Conservation (phyloP, 1,284 basidiomycete genomes). For the Tilletia caries region DNA sequence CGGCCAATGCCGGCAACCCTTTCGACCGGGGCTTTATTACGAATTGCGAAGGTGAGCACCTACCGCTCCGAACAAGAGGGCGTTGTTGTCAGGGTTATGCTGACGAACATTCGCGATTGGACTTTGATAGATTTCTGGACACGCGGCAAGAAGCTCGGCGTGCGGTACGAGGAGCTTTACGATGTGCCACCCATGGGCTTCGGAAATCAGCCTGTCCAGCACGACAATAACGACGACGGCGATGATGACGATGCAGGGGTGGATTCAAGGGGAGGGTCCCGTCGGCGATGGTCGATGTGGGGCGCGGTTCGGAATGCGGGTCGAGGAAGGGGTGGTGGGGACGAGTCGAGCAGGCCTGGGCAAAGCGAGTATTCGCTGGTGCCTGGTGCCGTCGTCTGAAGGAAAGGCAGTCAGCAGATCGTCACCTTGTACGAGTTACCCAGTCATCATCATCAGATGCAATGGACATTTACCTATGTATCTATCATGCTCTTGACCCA, state of each 20-base stretch:
- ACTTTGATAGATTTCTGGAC: slow-evolving; percentile 81
- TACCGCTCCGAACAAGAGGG: no score
- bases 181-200: slow-evolving; percentile 62
- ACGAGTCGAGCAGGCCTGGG: no score
- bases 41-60: slow-evolving; percentile 64
- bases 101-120: not conserved
- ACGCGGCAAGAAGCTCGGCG: slow-evolving; percentile 73
- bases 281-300: slow-evolving; percentile 10
- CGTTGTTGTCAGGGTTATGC: not conserved
- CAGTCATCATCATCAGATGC: no score
- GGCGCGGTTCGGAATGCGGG: not conserved
- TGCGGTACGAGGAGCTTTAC: slow-evolving; percentile 84
- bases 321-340: no score
- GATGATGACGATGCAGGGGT: not conserved
- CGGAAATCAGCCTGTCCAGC: not conserved
- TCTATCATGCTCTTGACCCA: no score
- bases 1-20: slow-evolving; percentile 73
- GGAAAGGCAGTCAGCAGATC: no score
- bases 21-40: slow-evolving; percentile 79
- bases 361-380: no score
- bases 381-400: no score
- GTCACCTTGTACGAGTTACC: no score
- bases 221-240: not conserved
- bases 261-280: not conserved
- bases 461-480: no score